Base-by-base conservation (phyloP, 768 basidiomycete genomes). In the Tulasnella sp. region DNA sequence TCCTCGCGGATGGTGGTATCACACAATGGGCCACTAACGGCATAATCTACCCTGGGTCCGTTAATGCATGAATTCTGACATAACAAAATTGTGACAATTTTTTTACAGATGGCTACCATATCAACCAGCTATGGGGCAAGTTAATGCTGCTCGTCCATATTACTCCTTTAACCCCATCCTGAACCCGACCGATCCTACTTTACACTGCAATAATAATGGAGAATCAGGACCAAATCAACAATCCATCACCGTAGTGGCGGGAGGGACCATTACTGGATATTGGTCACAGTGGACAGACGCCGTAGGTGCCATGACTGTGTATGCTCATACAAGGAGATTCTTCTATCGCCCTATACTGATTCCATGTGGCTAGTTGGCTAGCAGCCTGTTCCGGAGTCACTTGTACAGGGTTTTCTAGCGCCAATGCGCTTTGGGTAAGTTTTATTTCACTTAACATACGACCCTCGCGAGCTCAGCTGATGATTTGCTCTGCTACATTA, bases 221-320 rank as follows among this genome's bases (percentile, higher is more conserved):
- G 37, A 7, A 9, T 33, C 52, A n/a, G 50, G 52, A 24, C 34
- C 52, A 16, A 41, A 34, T 31, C 49, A 28, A 8, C 22, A 25
- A 20, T 25, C 22, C 24, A 43, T 52, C 39, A 53, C 6, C 25
- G 27, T 56, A 25, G 34, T 43, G 24, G 43, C 54, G 9, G 54
- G 54, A 10, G 39, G 40, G 13, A 53, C 39, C 8, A 29, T 56
- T 28, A 40, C 40, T 37, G 54, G 52, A 25, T 16, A 45, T 37
- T 56, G 35, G n/a, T 25, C 54, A 28, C 54, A 56, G 37, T 56
- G 54, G 54, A 56, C 54, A 24, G 50, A 56, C 39, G 37, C 37
- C n/a, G 48, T 37, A 29, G 53, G 53, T 34, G 39, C 53, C 10
- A 37, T 54, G 4, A 51, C 53, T 13, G 53, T 54, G 33, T 54